phyloP scores from a whole-genome alignment of 768 basidiomycete species.

The Lentinula guzmanii region DNA sequence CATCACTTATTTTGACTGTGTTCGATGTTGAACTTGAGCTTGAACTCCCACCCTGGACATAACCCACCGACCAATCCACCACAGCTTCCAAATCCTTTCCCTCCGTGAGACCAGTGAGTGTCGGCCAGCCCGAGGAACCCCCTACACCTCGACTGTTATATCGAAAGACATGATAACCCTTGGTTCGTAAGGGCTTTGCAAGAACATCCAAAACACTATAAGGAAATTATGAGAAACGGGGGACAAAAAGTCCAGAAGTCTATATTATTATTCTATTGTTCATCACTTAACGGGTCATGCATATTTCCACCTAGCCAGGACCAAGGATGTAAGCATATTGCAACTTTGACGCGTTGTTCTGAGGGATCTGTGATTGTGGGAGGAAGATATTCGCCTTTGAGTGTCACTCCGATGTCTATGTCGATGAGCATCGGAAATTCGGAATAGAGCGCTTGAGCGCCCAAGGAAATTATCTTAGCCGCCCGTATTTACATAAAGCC shows the following conservation, averaged over 20 bases:
- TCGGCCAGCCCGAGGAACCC: slow-evolving; percentile 63
- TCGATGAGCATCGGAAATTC: not conserved
- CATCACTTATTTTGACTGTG: slow-evolving; percentile 15
- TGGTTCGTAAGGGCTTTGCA: slow-evolving; percentile 30
- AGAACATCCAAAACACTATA: slow-evolving; percentile 46
- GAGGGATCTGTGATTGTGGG: not conserved
- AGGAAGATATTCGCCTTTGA: not conserved
- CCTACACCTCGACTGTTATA: slow-evolving; percentile 82
- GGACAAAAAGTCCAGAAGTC: not conserved
- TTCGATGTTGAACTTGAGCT: slow-evolving; percentile 52
- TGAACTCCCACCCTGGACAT: slow-evolving; percentile 29
- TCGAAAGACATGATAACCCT: slow-evolving; percentile 52
- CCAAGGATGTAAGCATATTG: slow-evolving; percentile 80
- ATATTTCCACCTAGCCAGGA: slow-evolving; percentile 77
- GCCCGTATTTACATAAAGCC: too few relatives aligned
- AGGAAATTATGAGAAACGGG: not conserved
- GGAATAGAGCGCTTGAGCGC: too few relatives aligned
- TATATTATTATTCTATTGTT: not conserved
- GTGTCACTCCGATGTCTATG: not conserved
- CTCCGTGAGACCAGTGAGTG: slow-evolving; percentile 68
- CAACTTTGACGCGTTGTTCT: slow-evolving; percentile 35
- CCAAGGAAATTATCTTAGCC: too few relatives aligned
- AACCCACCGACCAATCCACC: slow-evolving; percentile 45
- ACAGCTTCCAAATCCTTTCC: slow-evolving; percentile 63
- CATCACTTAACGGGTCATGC: slow-evolving; percentile 61